Percentiles rank a stretch among this genome's conserved stretches.
phyloP scores from a whole-genome alignment of 495 filamentous ascomycete genomes.

The Neurospora sublineolata region DNA sequence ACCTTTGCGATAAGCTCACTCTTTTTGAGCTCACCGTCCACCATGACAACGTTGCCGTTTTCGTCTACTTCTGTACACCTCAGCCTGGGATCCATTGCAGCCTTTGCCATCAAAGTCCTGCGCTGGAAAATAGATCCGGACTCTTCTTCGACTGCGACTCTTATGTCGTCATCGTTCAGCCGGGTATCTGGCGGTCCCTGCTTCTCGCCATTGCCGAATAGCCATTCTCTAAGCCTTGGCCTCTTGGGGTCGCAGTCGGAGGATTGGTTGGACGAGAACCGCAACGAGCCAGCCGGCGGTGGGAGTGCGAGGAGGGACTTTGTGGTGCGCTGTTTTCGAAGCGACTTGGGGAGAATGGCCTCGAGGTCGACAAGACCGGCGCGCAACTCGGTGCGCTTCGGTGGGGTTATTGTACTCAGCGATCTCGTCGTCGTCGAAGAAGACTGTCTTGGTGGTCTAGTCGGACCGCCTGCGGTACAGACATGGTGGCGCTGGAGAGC shows the following conservation, averaged over 20 bases:
- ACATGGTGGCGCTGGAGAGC: conserved; percentile 9
- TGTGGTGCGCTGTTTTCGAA: conserved; percentile 10
- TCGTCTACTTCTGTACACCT: conserved; percentile 92
- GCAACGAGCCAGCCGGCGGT: conserved; percentile 9
- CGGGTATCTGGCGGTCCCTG: conserved; percentile 17
- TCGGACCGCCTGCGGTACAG: conserved; percentile 8
- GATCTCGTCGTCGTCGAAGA: conserved; percentile 2
- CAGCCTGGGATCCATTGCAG: conserved; percentile 67
- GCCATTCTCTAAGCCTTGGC: conserved; percentile 42
- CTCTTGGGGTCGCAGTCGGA: conserved; percentile 24
- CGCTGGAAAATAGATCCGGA: conserved; percentile 46
- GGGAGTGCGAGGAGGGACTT: neutral
- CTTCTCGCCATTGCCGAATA: conserved; percentile 35
- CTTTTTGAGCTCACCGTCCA: conserved; percentile 95
- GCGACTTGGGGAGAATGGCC: conserved; percentile 28
- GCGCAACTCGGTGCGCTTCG: conserved; percentile 25
- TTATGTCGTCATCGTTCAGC: conserved; percentile 41
- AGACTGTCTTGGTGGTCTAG: conserved; percentile 5
- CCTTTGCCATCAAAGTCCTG: conserved; percentile 54
- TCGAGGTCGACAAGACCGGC: conserved; percentile 34
- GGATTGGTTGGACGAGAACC: conserved; percentile 20
- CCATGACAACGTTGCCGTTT: conserved; percentile 85
- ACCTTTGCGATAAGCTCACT: conserved; percentile 93
- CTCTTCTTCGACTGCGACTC: conserved; percentile 36
- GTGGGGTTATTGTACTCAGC: conserved; percentile 5